Percentiles rank a stretch among this genome's conserved stretches.
These are phyloP conservation scores for Lactifluus echinatus DNA, from an alignment of 768 basidiomycete genomes.

Conservation along the genomic window DNA sequence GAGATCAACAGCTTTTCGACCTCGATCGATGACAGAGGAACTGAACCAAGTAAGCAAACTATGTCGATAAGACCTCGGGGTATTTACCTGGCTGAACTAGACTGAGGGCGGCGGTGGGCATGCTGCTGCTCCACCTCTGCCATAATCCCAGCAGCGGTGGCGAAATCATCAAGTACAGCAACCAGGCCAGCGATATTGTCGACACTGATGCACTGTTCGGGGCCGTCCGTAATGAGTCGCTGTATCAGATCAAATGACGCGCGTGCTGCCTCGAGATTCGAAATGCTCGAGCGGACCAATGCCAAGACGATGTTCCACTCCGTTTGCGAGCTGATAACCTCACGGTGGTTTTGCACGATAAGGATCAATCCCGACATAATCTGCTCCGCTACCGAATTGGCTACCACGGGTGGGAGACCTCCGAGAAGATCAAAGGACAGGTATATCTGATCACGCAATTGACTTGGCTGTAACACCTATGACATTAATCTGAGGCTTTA, in stretches of 20 bases:
- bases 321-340: slow-evolving; percentile 77
- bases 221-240: slow-evolving; percentile 53
- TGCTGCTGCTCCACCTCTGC: slow-evolving; percentile 49
- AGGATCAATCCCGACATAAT: slow-evolving; percentile 73
- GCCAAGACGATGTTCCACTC: slow-evolving; percentile 95
- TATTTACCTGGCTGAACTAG: slow-evolving; percentile 44
- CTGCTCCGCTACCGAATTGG: slow-evolving; percentile 84
- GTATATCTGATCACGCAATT: slow-evolving; percentile 86
- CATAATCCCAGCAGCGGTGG: slow-evolving; percentile 56
- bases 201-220: slow-evolving; percentile 47
- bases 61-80: background rate
- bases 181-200: slow-evolving; percentile 82
- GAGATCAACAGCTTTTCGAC: slow-evolving; percentile 74
- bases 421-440: slow-evolving; percentile 87
- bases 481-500: background rate
- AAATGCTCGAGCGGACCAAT: slow-evolving; percentile 74
- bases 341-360: slow-evolving; percentile 68
- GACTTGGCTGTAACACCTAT: slow-evolving; percentile 41
- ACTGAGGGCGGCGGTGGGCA: slow-evolving; percentile 41
- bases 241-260: slow-evolving; percentile 75
- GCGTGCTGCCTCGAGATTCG: slow-evolving; percentile 81
- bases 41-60: slow-evolving; percentile 30
- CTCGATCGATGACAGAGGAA: slow-evolving; percentile 71
- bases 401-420: slow-evolving; percentile 64
- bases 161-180: slow-evolving; percentile 80